Conservation (phyloP, 768 basidiomycete species). For the Pulveroboletus sp. region DNA sequence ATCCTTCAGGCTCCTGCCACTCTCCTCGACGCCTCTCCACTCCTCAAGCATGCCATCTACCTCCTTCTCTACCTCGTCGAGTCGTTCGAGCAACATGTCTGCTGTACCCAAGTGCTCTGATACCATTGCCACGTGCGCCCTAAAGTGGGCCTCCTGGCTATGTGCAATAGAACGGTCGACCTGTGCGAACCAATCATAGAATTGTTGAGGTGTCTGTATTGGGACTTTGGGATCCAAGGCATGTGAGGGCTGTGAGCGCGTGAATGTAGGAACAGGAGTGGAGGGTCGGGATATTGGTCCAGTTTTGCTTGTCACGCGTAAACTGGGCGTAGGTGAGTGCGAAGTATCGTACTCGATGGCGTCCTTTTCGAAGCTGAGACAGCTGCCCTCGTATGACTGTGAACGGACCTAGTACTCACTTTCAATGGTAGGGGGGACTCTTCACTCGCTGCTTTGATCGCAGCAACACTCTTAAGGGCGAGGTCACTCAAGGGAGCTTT, state of each 20-base stretch:
- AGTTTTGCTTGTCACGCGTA: constrained; percentile 38
- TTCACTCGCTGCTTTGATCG: constrained; percentile 59
- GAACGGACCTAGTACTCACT: constrained; percentile 39
- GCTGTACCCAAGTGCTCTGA: constrained; percentile 74
- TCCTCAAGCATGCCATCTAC: constrained; percentile 79
- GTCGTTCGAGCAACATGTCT: constrained; percentile 62
- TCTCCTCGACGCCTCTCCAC: constrained; percentile 86
- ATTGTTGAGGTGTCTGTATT: constrained; percentile 89
- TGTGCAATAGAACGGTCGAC: constrained; percentile 89
- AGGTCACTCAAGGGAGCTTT: constrained; percentile 71
- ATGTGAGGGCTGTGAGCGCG: constrained; percentile 34
- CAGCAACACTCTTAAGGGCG: constrained; percentile 60
- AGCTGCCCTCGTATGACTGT: constrained; percentile 6
- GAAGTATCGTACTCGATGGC: constrained; percentile 34
- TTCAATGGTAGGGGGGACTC: constrained; percentile 64
- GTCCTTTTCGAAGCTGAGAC: constrained; percentile 40
- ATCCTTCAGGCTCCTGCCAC: constrained; percentile 85
- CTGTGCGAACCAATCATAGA: constrained; percentile 93
- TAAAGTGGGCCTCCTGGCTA: constrained; percentile 90
- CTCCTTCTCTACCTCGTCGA: constrained; percentile 69
- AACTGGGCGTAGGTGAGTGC: constrained; percentile 30
- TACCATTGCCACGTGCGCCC: constrained; percentile 75
- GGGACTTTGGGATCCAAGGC: constrained; percentile 71
- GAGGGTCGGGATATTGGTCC: constrained; percentile 42
- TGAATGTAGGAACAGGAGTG: constrained; percentile 30